A percentile compares a stretch with the other conserved stretches of the same genome.
Evolutionary conservation across 139 green algal genomes (phyloP).

Genomic region (Marvania coccoides): DNA sequence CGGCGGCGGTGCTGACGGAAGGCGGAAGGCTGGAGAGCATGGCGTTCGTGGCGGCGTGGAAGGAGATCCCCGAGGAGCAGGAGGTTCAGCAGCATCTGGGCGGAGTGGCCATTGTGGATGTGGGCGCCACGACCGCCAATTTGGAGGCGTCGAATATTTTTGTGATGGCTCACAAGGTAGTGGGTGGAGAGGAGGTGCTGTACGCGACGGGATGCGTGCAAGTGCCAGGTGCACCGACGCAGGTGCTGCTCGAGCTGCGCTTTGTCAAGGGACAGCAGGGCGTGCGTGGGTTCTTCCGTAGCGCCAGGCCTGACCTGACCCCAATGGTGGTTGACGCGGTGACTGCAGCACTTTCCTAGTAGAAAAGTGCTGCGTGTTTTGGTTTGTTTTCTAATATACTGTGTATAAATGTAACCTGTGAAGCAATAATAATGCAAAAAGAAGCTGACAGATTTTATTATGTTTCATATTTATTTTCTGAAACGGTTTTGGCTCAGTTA

Average conservation of each 20-base stretch:
- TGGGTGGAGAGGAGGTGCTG: conserved; percentile 44
- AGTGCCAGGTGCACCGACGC: not conserved
- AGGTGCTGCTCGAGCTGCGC: not conserved
- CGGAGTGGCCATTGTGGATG: conserved; percentile 23
- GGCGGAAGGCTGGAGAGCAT: conserved; percentile 34
- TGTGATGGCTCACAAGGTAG: conserved; percentile 51
- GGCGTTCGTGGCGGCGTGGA: conserved; percentile 46
- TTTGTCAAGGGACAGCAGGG: not conserved
- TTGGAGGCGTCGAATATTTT: conserved; percentile 48
- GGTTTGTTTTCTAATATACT: too few relatives aligned
- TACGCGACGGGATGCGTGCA: conserved; percentile 44
- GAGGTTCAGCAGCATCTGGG: conserved; percentile 18
- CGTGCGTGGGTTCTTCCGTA: not conserved
- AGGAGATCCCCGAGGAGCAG: conserved; percentile 28
- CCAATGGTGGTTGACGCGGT: too few relatives aligned
- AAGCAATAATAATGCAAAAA: too few relatives aligned
- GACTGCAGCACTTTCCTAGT: too few relatives aligned
- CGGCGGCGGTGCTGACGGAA: conserved; percentile 50
- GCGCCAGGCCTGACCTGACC: not conserved
- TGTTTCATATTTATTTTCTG: too few relatives aligned
- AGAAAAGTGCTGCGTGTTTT: too few relatives aligned
- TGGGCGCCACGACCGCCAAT: conserved; percentile 25
- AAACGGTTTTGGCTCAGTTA: too few relatives aligned
- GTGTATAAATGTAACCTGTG: too few relatives aligned
- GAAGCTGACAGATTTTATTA: too few relatives aligned